Evolutionary conservation across 1,139 yeast species (phyloP).

Genomic region (Meyerozyma athensensis): DNA sequence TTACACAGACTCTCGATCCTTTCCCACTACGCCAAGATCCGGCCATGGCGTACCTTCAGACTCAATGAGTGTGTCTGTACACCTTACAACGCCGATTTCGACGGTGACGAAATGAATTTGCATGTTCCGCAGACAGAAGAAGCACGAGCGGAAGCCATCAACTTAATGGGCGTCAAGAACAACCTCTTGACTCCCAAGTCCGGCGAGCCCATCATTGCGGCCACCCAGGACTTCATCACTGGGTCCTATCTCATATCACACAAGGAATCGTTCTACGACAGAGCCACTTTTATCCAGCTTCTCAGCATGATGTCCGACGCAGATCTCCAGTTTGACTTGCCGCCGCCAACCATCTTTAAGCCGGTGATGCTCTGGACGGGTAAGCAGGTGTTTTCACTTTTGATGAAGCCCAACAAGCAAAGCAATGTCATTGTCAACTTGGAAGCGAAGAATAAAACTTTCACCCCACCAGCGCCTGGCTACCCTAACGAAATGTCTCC

Average conservation of each 20-base stretch:
- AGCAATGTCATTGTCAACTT: slow-evolving; percentile 83
- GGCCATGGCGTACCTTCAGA: slow-evolving; percentile 98
- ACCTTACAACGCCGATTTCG: slow-evolving; percentile 98
- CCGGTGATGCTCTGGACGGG: slow-evolving; percentile 96
- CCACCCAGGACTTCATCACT: slow-evolving; percentile 98
- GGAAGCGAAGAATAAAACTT: slow-evolving; percentile 93
- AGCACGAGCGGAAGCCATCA: slow-evolving; percentile 96
- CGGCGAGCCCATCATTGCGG: slow-evolving; percentile 99
- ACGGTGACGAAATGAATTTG: slow-evolving; percentile 98
- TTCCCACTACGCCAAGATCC: slow-evolving; percentile 90
- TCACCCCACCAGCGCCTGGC: slow-evolving; percentile 59
- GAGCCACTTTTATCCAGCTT: slow-evolving; percentile 78
- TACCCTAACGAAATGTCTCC: slow-evolving; percentile 94
- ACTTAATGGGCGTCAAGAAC: slow-evolving; percentile 95
- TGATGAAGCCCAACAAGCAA: slow-evolving; percentile 74
- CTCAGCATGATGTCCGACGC: slow-evolving; percentile 97
- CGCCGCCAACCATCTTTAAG: slow-evolving; percentile 91
- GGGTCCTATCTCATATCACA: slow-evolving; percentile 91
- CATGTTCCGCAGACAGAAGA: slow-evolving; percentile 99
- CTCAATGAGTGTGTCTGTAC: slow-evolving; percentile 99
- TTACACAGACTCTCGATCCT: slow-evolving; percentile 90
- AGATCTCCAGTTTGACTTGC: slow-evolving; percentile 77
- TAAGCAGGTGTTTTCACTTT: slow-evolving; percentile 84
- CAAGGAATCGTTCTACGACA: slow-evolving; percentile 88
- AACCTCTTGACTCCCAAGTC: slow-evolving; percentile 93